A percentile compares a stretch with the other conserved stretches of the same genome.
Evolutionary conservation across 192 early-diverging fungal genomes (phyloP).

Genomic region (Entrophospora sp.): DNA sequence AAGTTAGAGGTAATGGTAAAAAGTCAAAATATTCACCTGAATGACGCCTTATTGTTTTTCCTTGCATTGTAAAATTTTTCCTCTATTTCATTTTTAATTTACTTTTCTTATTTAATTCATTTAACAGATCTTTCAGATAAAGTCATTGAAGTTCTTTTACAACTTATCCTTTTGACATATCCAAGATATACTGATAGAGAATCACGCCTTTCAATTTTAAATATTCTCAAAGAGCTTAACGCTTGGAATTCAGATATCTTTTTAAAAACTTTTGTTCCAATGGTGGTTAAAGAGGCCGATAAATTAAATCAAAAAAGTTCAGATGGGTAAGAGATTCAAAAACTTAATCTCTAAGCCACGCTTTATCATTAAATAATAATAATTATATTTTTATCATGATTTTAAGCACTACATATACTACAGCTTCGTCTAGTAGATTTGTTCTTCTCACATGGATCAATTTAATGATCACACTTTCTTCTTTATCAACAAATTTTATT

Average conservation of each 20-base stretch:
- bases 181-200: conserved; percentile 59
- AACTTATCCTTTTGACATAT: conserved; percentile 48
- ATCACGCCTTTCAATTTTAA: conserved; percentile 52
- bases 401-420: conserved; percentile 15
- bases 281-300: conserved; percentile 43
- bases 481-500: conserved; percentile 15
- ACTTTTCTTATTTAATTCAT: neutral
- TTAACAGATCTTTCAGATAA: conserved; percentile 22
- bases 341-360: conserved; percentile 19
- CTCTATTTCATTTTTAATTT: neutral
- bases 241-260: conserved; percentile 48
- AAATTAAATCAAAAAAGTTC: conserved; percentile 31
- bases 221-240: conserved; percentile 47
- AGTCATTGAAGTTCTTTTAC: conserved; percentile 33
- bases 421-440: conserved; percentile 50
- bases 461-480: conserved; percentile 33
- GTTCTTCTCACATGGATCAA: conserved; percentile 59
- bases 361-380: conserved; percentile 12
- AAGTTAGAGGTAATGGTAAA: conserved; percentile 3
- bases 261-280: conserved; percentile 46
- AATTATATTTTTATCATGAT: neutral
- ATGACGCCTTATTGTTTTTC: neutral
- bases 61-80: neutral
- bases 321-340: conserved; percentile 29
- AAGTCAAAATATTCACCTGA: neutral